These are phyloP conservation scores for Komagataella populi DNA, from an alignment of 805 yeast species.

Conservation along the genomic window DNA sequence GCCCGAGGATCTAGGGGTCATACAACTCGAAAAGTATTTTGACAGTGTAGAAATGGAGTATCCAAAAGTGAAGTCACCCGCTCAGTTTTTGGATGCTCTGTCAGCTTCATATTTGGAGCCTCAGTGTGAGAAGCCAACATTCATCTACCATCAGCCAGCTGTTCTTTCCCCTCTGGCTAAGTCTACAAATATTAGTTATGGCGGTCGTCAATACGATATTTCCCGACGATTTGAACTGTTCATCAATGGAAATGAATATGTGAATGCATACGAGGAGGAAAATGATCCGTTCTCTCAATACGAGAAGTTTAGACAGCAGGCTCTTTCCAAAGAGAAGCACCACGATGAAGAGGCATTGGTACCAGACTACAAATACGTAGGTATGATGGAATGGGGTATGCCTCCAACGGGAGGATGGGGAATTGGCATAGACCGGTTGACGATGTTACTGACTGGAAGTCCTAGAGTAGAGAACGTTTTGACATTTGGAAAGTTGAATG, in stretches of 20 bases:
- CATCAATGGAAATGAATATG: slow-evolving; percentile 66
- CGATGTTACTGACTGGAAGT: slow-evolving; percentile 59
- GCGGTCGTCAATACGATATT: slow-evolving; percentile 20
- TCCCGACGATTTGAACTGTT: slow-evolving; percentile 79
- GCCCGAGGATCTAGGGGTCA: slow-evolving; percentile 29
- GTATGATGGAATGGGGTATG: slow-evolving; percentile 80
- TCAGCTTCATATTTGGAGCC: slow-evolving; percentile 55
- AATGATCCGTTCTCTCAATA: slow-evolving; percentile 70
- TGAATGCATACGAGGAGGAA: slow-evolving; percentile 94
- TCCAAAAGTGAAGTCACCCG: slow-evolving; percentile 31
- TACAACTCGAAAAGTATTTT: slow-evolving; percentile 27
- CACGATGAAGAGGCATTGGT: slow-evolving; percentile 50
- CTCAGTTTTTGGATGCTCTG: slow-evolving; percentile 51
- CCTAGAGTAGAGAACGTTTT: slow-evolving; percentile 64
- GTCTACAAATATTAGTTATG: slow-evolving; percentile 24
- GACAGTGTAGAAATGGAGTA: slow-evolving; percentile 17
- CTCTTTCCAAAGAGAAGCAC: slow-evolving; percentile 26
- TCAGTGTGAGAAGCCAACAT: slow-evolving; percentile 46
- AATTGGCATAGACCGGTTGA: slow-evolving; percentile 78
- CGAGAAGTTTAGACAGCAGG: slow-evolving; percentile 50
- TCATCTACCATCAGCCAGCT: slow-evolving; percentile 76
- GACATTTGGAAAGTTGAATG: slow-evolving; percentile 60
- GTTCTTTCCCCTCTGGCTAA: slow-evolving; percentile 83
- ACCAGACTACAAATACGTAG: slow-evolving; percentile 62
- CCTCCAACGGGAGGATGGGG: slow-evolving; percentile 99